Percentiles rank a stretch among this genome's conserved stretches.
Conservation (phyloP, 2,329 filamentous ascomycete genomes). For the Xylaria sp. region DNA sequence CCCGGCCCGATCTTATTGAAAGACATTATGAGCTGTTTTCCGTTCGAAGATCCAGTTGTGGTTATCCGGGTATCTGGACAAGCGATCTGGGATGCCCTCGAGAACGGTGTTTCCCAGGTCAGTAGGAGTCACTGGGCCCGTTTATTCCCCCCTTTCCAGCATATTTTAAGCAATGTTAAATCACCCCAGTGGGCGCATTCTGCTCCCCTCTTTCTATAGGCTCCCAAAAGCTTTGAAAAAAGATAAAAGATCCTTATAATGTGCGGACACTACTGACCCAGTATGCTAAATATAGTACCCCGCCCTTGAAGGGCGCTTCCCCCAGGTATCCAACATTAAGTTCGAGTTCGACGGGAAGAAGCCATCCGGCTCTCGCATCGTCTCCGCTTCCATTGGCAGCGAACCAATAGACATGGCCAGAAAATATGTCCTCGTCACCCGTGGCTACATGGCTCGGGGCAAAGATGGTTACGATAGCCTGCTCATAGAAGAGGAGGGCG, state of each 20-base stretch:
- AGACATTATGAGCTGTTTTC: constrained; percentile 89
- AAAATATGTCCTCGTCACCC: constrained; percentile 79
- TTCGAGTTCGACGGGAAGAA: constrained; percentile 77
- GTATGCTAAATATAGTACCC: constrained; percentile 63
- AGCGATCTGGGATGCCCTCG: constrained; percentile 80
- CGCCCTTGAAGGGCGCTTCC: constrained; percentile 84
- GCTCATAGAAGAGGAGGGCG: constrained; percentile 80
- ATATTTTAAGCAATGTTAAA: not conserved
- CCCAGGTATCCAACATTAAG: constrained; percentile 85
- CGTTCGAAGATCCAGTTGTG: constrained; percentile 90
- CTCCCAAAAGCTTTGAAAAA: not conserved
- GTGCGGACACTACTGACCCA: not conserved
- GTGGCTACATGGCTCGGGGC: constrained; percentile 89
- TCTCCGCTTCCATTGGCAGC: constrained; percentile 69
- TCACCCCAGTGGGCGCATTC: not conserved
- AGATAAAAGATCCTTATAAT: not conserved
- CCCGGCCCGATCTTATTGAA: constrained; percentile 81
- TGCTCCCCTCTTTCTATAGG: not conserved
- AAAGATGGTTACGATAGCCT: constrained; percentile 86
- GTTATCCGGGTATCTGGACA: constrained; percentile 77
- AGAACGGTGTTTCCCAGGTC: constrained; percentile 78
- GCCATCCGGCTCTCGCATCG: constrained; percentile 71
- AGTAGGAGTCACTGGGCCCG: not conserved
- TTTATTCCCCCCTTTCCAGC: not conserved
- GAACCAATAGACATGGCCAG: constrained; percentile 70